Base-by-base conservation (phyloP, 1,284 basidiomycete genomes). In the Ceratobasidium theobromae region DNA sequence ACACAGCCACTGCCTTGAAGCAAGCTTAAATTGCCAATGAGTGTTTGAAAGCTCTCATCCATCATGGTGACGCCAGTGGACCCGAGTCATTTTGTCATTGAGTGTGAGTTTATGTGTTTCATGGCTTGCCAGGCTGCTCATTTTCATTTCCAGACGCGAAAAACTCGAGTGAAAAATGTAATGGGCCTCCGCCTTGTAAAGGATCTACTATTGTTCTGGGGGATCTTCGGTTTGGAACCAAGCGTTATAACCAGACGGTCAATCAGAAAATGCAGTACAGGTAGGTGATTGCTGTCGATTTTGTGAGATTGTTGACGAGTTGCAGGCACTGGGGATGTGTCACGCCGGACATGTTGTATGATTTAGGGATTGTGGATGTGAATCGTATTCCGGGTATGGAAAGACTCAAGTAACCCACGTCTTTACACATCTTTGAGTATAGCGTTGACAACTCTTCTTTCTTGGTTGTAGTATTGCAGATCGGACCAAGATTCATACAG, bases 191-290 rank as follows among this genome's bases (percentile, higher is more conserved):
- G 1, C 82, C 85, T 5, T 89, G 88, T 75, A 81, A 81, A 35
- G 84, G 83, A 23, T 76, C 81, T 0, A 60, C 72, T 0, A 82
- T 91, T 43, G 76, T 79, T 18, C 74, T 79, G 12, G 87, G 85
- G 1, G 79, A 77, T 12, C 75, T 91, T 68, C 78, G 89, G 23
- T 89, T 90, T 69, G 88, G 88, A 0, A 75, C 77, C 8, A 67
- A 60, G 32, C 28, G 0, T 81, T 89, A 1, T 80, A 85, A 73
- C 90, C 88, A 88, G 77, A 83, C 41, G 88, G 91, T 71, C 90
- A 89, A 88, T 88, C 74, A 70, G 76, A 69, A 45, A 23, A 35
- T 58, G 28, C 40, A 55, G 32, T 55, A 49, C 45, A 33, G 48
- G 65, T 38, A 21, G 6, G 55, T 43, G 14, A 4, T 6, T 18